Evolutionary conservation across 2,329 filamentous ascomycete genomes (phyloP).

Genomic region (Cylindrodendrum hubeiense): DNA sequence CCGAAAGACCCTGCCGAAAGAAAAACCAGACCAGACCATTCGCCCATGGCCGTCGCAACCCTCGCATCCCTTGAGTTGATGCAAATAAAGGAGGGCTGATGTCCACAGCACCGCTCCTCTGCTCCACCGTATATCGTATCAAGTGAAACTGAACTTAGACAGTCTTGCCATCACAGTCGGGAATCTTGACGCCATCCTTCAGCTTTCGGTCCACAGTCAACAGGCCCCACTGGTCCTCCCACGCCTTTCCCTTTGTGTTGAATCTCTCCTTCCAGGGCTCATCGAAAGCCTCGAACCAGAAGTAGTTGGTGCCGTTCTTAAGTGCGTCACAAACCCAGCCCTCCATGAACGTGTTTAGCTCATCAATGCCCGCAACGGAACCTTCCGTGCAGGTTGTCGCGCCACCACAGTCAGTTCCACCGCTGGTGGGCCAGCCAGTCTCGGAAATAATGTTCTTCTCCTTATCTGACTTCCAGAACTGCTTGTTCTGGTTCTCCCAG

Average conservation of each 20-base stretch:
- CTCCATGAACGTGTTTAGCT: conserved; percentile 88
- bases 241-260: conserved; percentile 76
- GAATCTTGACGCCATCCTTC: conserved; percentile 87
- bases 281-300: conserved; percentile 98
- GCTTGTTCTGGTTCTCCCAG: conserved; percentile 78
- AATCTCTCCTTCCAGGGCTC: conserved; percentile 92
- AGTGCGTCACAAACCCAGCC: conserved; percentile 87
- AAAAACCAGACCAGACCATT: not conserved
- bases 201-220: conserved; percentile 88
- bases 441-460: conserved; percentile 86
- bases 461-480: conserved; percentile 72
- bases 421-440: conserved; percentile 89
- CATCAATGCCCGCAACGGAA: conserved; percentile 81
- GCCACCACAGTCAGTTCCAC: conserved; percentile 81
- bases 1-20: conserved; percentile 6
- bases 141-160: conserved; percentile 48
- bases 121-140: not conserved
- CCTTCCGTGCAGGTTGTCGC: conserved; percentile 70
- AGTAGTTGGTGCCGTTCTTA: conserved; percentile 88
- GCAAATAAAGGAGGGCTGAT: not conserved
- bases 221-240: conserved; percentile 97
- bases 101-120: not conserved
- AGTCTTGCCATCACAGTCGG: conserved; percentile 84
- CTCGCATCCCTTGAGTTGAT: not conserved
- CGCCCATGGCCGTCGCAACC: not conserved